Conservation (phyloP, 2,329 filamentous ascomycete genomes). For the Periglandula ipomoeae region DNA sequence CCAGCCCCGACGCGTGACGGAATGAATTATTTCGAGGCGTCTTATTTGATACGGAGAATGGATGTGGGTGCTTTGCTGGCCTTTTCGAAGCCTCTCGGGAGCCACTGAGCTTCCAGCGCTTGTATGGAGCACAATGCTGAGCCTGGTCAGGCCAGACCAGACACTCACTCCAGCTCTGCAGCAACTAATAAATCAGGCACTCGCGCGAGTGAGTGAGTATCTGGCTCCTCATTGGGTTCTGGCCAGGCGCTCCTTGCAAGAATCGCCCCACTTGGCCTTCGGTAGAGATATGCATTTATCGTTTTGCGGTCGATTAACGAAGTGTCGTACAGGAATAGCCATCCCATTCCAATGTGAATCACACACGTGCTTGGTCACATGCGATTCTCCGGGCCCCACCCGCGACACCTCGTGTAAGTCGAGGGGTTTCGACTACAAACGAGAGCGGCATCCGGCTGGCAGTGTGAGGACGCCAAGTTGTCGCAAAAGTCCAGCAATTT, state of each 20-base stretch:
- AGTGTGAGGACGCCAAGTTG: conserved; percentile 1
- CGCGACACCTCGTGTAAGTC: conserved; percentile 9
- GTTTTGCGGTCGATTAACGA: neutral
- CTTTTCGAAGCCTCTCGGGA: conserved; percentile 9
- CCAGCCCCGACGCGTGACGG: neutral
- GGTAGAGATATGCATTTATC: neutral
- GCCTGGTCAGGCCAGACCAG: too few relatives aligned
- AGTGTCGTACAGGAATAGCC: neutral
- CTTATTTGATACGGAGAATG: neutral
- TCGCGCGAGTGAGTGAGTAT: too few relatives aligned
- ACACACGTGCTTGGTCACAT: conserved; percentile 6
- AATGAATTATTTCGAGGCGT: neutral
- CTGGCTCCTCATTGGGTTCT: neutral
- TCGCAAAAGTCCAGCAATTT: neutral
- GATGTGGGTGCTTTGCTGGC: conserved; percentile 11
- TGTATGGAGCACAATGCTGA: neutral
- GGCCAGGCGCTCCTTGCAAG: too few relatives aligned
- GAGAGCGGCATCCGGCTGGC: neutral
- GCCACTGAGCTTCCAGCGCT: neutral
- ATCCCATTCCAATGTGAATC: neutral
- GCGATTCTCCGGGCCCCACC: neutral
- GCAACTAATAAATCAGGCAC: too few relatives aligned
- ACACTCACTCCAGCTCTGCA: neutral
- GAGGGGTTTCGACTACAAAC: conserved; percentile 4
- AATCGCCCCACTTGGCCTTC: too few relatives aligned